Percentiles rank a stretch among this genome's conserved stretches.
Conservation (phyloP, 73 alveolate species). For the Tetrahymena malaccensis region DNA sequence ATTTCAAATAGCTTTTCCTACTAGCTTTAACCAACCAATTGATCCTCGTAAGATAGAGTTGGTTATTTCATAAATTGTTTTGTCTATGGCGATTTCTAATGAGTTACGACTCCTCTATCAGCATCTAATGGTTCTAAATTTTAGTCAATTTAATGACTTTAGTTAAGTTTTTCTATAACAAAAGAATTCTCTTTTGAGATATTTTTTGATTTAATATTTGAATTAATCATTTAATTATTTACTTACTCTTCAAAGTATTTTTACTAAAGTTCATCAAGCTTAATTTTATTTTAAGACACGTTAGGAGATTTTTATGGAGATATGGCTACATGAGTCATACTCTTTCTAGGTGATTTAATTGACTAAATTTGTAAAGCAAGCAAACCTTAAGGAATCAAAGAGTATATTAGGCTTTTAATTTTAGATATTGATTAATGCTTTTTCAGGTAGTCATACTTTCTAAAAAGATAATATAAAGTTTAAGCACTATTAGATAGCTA, state of each 20-base stretch:
- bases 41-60: background rate
- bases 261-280: background rate
- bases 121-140: background rate
- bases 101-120: background rate
- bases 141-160: background rate
- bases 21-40: background rate
- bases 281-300: background rate
- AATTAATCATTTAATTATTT: background rate
- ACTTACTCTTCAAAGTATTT: background rate
- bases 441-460: background rate
- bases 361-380: background rate
- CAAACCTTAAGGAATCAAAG: background rate
- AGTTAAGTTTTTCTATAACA: background rate
- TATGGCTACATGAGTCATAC: background rate
- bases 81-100: background rate
- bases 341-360: background rate
- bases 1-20: background rate
- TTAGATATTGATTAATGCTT: background rate
- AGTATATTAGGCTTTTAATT: background rate
- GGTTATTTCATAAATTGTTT: background rate
- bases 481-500: background rate
- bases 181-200: background rate
- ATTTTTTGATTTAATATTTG: background rate
- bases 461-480: background rate
- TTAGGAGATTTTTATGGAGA: background rate